A percentile compares a stretch with the other conserved stretches of the same genome.
Conservation (phyloP, 78 protist species). For the Parvularia atlantis region DNA sequence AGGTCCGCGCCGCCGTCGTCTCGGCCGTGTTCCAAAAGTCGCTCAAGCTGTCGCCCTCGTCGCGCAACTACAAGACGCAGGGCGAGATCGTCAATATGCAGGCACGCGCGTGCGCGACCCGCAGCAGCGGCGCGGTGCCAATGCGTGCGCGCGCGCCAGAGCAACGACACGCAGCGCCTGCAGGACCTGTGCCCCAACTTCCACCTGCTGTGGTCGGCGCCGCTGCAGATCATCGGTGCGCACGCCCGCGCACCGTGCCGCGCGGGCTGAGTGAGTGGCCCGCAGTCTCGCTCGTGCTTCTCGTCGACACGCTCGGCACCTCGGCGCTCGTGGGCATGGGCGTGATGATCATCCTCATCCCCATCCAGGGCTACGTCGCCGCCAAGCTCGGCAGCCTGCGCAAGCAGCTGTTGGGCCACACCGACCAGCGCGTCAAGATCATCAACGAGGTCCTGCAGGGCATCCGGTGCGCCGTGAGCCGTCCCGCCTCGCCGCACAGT, state of each 20-base stretch:
- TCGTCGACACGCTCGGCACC: slow-evolving; percentile 31
- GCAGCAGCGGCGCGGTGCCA: too few species aligned
- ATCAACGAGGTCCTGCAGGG: slow-evolving; percentile 62
- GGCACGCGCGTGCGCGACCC: too few species aligned
- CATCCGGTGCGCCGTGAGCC: too few species aligned
- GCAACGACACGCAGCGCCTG: slow-evolving; percentile 58
- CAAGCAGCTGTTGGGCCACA: not conserved
- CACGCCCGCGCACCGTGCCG: too few species aligned
- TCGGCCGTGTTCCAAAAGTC: slow-evolving; percentile 21
- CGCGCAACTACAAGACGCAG: not conserved
- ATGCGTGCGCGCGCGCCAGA: too few species aligned
- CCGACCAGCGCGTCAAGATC: slow-evolving; percentile 36
- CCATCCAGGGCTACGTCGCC: slow-evolving; percentile 4
- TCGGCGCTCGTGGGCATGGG: slow-evolving; percentile 46
- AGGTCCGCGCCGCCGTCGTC: too few species aligned
- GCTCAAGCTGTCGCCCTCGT: slow-evolving; percentile 5
- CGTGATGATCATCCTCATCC: slow-evolving; percentile 40
- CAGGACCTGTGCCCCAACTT: slow-evolving; percentile 32
- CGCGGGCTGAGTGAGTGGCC: too few species aligned
- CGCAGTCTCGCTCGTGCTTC: slow-evolving; percentile 14
- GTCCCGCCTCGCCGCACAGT: too few species aligned
- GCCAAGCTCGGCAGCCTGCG: too few species aligned
- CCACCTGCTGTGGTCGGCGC: slow-evolving; percentile 46
- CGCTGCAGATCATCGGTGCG: slow-evolving; percentile 22
- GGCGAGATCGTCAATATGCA: slow-evolving; percentile 71